phyloP scores from a whole-genome alignment of 2,329 filamentous ascomycete genomes.

The Colletotrichum sp. region DNA sequence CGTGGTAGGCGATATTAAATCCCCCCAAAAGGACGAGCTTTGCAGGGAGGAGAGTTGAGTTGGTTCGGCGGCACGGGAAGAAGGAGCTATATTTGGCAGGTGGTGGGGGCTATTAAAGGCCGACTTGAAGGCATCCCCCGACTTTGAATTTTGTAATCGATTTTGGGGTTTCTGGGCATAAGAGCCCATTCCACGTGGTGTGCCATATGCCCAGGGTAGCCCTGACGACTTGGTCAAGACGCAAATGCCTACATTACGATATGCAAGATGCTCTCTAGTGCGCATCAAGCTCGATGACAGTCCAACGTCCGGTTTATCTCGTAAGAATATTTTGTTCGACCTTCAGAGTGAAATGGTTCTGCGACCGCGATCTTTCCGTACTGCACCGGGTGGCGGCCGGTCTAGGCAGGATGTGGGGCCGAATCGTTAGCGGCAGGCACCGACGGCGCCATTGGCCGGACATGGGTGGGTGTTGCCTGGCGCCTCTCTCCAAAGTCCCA shows the following conservation, averaged over 20 bases:
- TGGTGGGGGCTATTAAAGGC: not conserved
- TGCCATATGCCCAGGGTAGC: too few species aligned
- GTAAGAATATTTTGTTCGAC: too few species aligned
- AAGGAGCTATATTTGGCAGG: not conserved
- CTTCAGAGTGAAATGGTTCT: not conserved
- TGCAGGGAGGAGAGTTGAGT: not conserved
- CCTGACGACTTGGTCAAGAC: too few species aligned
- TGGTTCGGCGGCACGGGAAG: not conserved
- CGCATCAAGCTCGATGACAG: too few species aligned
- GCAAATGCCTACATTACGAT: too few species aligned
- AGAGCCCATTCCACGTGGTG: not conserved
- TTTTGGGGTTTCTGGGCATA: not conserved
- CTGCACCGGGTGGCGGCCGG: not conserved
- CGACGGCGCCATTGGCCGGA: not conserved
- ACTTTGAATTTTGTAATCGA: not conserved
- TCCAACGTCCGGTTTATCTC: too few species aligned
- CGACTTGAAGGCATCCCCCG: rapidly evolving
- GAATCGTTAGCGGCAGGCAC: not conserved
- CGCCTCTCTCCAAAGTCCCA: not conserved
- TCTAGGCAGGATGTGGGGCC: not conserved
- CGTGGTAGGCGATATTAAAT: not conserved
- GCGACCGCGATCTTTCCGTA: not conserved
- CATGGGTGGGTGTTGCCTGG: not conserved
- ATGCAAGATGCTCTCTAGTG: too few species aligned
- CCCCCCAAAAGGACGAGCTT: not conserved